These are phyloP conservation scores for Geotrichum ghanense DNA, from an alignment of 805 yeast species.

Conservation along the genomic window DNA sequence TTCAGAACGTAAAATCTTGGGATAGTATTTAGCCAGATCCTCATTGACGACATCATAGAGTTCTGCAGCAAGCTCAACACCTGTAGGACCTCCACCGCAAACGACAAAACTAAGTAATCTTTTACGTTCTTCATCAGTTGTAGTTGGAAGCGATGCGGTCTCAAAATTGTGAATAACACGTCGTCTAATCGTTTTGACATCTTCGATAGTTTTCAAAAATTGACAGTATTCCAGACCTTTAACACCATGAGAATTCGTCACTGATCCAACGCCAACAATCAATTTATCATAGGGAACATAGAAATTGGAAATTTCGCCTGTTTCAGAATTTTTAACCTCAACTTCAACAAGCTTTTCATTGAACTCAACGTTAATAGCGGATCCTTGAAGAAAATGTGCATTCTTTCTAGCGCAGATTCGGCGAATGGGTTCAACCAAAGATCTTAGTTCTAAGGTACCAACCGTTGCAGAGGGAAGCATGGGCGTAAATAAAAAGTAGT, in stretches of 20 bases:
- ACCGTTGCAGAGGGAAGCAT: slow-evolving; percentile 61
- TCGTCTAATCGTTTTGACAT: slow-evolving; percentile 44
- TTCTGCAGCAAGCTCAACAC: slow-evolving; percentile 66
- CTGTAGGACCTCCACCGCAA: slow-evolving; percentile 72
- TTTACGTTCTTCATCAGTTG: slow-evolving; percentile 51
- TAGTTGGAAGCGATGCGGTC: slow-evolving; percentile 53
- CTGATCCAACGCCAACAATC: slow-evolving; percentile 59
- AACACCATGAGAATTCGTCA: slow-evolving; percentile 60
- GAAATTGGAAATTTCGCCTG: slow-evolving; percentile 31
- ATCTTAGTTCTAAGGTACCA: slow-evolving; percentile 55
- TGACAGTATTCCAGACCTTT: slow-evolving; percentile 53
- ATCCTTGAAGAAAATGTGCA: slow-evolving; percentile 51
- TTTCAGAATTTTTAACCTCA: slow-evolving; percentile 23
- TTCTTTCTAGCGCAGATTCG: slow-evolving; percentile 24
- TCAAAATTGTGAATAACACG: slow-evolving; percentile 47
- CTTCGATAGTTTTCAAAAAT: slow-evolving; percentile 56
- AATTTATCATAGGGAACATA: slow-evolving; percentile 48
- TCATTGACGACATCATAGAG: slow-evolving; percentile 55
- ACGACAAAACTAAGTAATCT: slow-evolving; percentile 50
- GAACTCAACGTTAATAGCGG: slow-evolving; percentile 48
- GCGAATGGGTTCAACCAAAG: slow-evolving; percentile 54
- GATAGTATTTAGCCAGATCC: slow-evolving; percentile 46
- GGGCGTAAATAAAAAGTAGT: slow-evolving; percentile 60
- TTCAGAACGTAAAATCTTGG: slow-evolving; percentile 42
- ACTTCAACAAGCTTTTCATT: slow-evolving; percentile 49